A percentile compares a stretch with the other conserved stretches of the same genome.
Conservation (phyloP, 345 rosid species). For the Theobroma cacao region DNA sequence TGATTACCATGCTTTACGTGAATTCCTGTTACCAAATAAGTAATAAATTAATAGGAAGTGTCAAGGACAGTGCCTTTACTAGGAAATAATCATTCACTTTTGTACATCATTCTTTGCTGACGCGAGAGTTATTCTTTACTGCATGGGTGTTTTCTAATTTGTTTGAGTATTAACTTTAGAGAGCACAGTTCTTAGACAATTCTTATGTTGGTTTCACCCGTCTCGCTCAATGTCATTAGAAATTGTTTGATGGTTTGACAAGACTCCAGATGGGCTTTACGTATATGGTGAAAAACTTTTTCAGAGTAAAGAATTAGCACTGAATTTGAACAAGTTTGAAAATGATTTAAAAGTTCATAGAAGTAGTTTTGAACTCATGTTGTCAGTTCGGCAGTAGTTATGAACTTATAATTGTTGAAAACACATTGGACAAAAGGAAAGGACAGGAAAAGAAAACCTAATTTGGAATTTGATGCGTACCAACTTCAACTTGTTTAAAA, state of each 20-base stretch:
- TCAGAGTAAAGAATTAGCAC: not conserved
- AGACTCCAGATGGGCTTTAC: not conserved
- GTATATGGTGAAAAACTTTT: not conserved
- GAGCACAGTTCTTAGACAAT: not conserved
- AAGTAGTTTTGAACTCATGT: not conserved
- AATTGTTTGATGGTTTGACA: not conserved
- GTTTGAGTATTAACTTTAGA: not conserved
- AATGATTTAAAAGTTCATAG: not conserved
- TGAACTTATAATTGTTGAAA: conserved; percentile 3
- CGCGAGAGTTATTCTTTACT: not conserved
- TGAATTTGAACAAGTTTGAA: not conserved
- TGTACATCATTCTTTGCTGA: not conserved
- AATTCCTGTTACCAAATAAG: not conserved
- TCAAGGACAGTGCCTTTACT: not conserved
- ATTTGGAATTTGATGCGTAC: not conserved
- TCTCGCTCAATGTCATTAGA: not conserved
- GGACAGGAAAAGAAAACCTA: not conserved
- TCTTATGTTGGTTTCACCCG: not conserved
- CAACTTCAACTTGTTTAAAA: not conserved
- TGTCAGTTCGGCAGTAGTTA: not conserved
- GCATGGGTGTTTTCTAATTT: not conserved
- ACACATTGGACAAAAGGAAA: not conserved
- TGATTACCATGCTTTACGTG: not conserved
- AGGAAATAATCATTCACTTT: not conserved
- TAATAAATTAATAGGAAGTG: not conserved